Percentiles rank a stretch among this genome's conserved stretches.
Evolutionary conservation across 1,284 basidiomycete genomes (phyloP).

Genomic region (Ustilago xerochloae): DNA sequence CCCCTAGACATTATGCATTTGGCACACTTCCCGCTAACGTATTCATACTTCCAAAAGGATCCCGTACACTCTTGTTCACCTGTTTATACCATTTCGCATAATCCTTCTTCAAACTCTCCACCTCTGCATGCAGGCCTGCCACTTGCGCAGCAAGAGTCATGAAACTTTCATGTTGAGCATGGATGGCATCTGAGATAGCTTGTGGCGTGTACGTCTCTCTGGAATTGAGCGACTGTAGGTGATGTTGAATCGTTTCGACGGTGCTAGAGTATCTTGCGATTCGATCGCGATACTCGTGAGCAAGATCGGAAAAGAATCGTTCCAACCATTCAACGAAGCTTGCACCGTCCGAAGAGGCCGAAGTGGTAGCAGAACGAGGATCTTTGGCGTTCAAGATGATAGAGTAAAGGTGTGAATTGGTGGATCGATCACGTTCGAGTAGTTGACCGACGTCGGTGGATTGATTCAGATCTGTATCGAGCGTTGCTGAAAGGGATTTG

Average conservation of each 20-base stretch:
- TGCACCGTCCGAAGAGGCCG: slow-evolving; percentile 40
- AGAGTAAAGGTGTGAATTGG: slow-evolving; percentile 56
- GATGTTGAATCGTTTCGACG: slow-evolving; percentile 63
- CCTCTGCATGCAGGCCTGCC: slow-evolving; percentile 60
- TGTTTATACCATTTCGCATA: slow-evolving; percentile 65
- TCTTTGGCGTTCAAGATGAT: slow-evolving; percentile 56
- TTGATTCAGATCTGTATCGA: slow-evolving; percentile 52
- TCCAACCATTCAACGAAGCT: slow-evolving; percentile 57
- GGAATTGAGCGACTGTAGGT: slow-evolving; percentile 51
- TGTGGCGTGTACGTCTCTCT: slow-evolving; percentile 58
- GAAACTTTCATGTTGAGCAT: slow-evolving; percentile 62
- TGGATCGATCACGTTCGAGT: slow-evolving; percentile 59
- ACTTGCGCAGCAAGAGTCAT: slow-evolving; percentile 65
- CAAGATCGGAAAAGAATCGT: slow-evolving; percentile 55
- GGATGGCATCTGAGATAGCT: slow-evolving; percentile 61
- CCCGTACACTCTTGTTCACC: slow-evolving; percentile 56
- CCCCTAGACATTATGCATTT: too few relatives aligned
- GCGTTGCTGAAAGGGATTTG: slow-evolving; percentile 50
- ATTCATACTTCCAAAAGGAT: slow-evolving; percentile 59
- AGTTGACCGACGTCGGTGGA: slow-evolving; percentile 32
- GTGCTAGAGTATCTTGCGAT: slow-evolving; percentile 60
- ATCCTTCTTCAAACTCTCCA: slow-evolving; percentile 63
- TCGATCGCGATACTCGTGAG: slow-evolving; percentile 51
- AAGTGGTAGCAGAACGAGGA: slow-evolving; percentile 1
- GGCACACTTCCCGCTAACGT: slow-evolving; percentile 34